Evolutionary conservation across 257 asterid genomes (phyloP).

Genomic region (Plantago ovata): DNA sequence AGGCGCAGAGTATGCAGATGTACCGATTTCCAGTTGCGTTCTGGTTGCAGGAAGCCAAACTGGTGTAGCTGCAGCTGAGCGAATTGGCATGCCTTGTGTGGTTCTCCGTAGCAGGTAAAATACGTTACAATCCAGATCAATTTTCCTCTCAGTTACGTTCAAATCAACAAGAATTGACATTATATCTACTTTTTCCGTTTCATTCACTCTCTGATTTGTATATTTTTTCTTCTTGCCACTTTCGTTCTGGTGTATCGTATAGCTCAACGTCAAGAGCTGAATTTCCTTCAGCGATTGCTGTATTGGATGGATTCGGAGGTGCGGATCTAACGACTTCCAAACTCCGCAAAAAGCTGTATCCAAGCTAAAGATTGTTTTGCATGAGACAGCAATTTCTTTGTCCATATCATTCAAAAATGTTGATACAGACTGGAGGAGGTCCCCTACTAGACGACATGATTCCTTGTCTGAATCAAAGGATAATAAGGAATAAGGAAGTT

Average conservation of each 20-base stretch:
- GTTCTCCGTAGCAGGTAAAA: slow-evolving; percentile 90
- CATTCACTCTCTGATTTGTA: not conserved
- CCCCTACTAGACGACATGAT: too few relatives aligned
- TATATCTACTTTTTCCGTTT: too few relatives aligned
- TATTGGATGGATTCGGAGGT: slow-evolving; percentile 88
- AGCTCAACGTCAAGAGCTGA: slow-evolving; percentile 85
- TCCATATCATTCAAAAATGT: too few relatives aligned
- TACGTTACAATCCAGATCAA: not conserved
- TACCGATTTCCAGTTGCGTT: slow-evolving; percentile 55
- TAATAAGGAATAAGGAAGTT: too few relatives aligned
- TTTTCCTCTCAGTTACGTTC: not conserved
- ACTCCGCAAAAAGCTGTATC: slow-evolving; percentile 34
- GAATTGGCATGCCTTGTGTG: slow-evolving; percentile 75
- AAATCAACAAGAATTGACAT: too few relatives aligned
- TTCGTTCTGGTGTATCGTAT: slow-evolving; percentile 18
- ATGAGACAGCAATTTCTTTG: too few relatives aligned
- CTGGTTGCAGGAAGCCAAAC: slow-evolving; percentile 82
- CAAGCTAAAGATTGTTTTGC: not conserved
- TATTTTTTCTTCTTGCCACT: not conserved
- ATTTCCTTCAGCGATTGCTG: slow-evolving; percentile 58
- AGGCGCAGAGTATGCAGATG: slow-evolving; percentile 68
- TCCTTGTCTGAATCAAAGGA: too few relatives aligned
- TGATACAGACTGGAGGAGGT: too few relatives aligned
- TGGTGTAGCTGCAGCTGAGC: slow-evolving; percentile 81
- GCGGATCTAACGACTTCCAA: slow-evolving; percentile 62